Evolutionary conservation across 2,329 filamentous ascomycete genomes (phyloP), one percentile per base, ranked within the genome.

Genomic region (Daldinia eschscholtzii): DNA sequence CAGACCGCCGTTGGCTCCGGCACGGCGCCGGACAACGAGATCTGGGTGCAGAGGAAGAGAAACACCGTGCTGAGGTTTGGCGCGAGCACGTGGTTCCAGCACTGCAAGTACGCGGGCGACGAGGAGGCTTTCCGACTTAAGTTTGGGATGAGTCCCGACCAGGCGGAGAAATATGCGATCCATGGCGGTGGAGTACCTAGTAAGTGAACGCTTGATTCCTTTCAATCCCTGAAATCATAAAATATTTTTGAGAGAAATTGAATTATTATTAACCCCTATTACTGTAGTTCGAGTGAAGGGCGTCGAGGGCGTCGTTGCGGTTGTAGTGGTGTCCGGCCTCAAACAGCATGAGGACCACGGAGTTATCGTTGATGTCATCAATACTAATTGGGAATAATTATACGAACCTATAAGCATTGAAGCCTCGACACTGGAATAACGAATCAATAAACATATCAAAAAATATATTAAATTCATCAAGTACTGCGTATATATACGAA

Each of bases 331-430:
- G 0, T 92, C 89, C 75, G 93, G 92, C 4, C 79, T 95, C 78
- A 91, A 89, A 82, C 91, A 94, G 79, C 85, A 92, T 74, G 87
- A 94, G 81, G 92, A 94, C 79, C 93, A 96, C 79, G 88, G 88
- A 7, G 87, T 94, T 41, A 89, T 95, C 75, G 86, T 92, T 0
- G 91, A 94, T 77, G 88, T 88, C 0, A 83, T 94, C 46, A 83
- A 84, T 73, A 86, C 88, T 30, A 80, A 83, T 63, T 85, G 83
- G 83, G 64, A 74, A 66, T 73, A 30, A 64, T 7, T 37, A 6
- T 4, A 7, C 6, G 9, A 46, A 46, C 13, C n/a, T n/a, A n/a
- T n/a, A n/a, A n/a, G n/a, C n/a, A n/a, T n/a, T n/a, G n/a, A n/a
- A n/a, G n/a, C n/a, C n/a, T n/a, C n/a, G n/a, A n/a, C n/a, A n/a